Base-by-base conservation (phyloP, 2,329 filamentous ascomycete species). In the Ilyonectria mors-panacis region DNA sequence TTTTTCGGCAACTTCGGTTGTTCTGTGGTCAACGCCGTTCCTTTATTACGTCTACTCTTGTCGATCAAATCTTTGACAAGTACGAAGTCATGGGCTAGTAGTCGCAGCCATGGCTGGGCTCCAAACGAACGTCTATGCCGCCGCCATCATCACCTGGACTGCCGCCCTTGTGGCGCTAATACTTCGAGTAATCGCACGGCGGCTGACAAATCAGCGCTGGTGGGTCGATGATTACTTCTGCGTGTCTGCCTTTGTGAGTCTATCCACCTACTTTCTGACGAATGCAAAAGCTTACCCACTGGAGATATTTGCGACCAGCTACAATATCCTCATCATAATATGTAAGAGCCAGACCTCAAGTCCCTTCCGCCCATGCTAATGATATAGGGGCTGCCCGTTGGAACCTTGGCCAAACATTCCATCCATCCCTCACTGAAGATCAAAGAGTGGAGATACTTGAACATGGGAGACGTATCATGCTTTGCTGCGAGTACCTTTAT, bases 161-260 rank as follows among this genome's bases (percentile, higher is more conserved):
- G 74, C 71, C 3, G 72, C 74, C 2, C 7, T 73, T 17, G 33
- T 57, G 3, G 67, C 73, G 0, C 64, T 75, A 13, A 3, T 68
- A 7, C 57, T 76, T 44, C 66, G 71, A 0, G 47, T 75, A 3
- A 53, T 67, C 21, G 73, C 73, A 2, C 64, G 73, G 5, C 59
- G 70, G 2, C 68, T 75, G 62, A 75, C 70, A 0, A 73, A 73
- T 23, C 55, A 66, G 37, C 37, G 17, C 1, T 73, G 70, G 72
- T 74, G 73, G 66, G 67, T 60, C 15, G 73, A 75, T 15, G 72
- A 75, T 9, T 73, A 68, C 21, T 72, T 75, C 51, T 64, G 65
- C 12, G 39, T 74, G 1, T n/a, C 64, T 3, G 72, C 73, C 1
- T 73, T 73, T 57, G 68, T 71, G 50, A 64, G 70, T 9, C 4